These are phyloP conservation scores for Neonectria sp. DNA, from an alignment of 2,329 filamentous ascomycete genomes.

Conservation along the genomic window DNA sequence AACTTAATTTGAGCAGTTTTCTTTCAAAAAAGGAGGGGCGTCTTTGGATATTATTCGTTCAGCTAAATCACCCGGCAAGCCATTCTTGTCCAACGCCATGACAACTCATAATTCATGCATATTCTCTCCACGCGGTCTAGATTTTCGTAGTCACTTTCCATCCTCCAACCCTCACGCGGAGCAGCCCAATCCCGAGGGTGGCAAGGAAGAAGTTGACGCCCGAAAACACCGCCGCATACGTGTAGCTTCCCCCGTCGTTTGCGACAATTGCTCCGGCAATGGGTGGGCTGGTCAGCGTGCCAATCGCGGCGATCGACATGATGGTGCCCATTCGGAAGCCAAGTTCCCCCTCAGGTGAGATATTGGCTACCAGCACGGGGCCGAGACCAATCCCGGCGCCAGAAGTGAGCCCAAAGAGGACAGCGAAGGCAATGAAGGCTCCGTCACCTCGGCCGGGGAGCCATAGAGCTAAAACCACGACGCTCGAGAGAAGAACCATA, in stretches of 20 bases:
- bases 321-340: slow-evolving; percentile 37
- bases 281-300: slow-evolving; percentile 34
- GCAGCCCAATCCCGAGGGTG: slow-evolving; percentile 25
- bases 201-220: slow-evolving; percentile 37
- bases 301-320: slow-evolving; percentile 33
- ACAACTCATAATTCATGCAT: slow-evolving; percentile 11
- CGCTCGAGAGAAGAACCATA: slow-evolving; percentile 28
- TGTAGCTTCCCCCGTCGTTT: slow-evolving; percentile 33
- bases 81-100: neutral
- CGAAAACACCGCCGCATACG: slow-evolving; percentile 36
- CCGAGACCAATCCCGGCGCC: slow-evolving; percentile 33
- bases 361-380: slow-evolving; percentile 31
- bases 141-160: slow-evolving; percentile 31
- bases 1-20: neutral
- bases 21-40: neutral
- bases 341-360: slow-evolving; percentile 33
- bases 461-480: slow-evolving; percentile 32
- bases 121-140: slow-evolving; percentile 7
- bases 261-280: slow-evolving; percentile 32
- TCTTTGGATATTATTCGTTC: neutral
- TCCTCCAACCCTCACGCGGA: slow-evolving; percentile 33
- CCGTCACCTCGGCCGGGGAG: slow-evolving; percentile 30
- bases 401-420: slow-evolving; percentile 36
- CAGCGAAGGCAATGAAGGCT: slow-evolving; percentile 32
- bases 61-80: neutral